Percentiles rank a stretch among this genome's conserved stretches.
Evolutionary conservation across 768 basidiomycete species (phyloP).

Genomic region (Hericium coralloides): DNA sequence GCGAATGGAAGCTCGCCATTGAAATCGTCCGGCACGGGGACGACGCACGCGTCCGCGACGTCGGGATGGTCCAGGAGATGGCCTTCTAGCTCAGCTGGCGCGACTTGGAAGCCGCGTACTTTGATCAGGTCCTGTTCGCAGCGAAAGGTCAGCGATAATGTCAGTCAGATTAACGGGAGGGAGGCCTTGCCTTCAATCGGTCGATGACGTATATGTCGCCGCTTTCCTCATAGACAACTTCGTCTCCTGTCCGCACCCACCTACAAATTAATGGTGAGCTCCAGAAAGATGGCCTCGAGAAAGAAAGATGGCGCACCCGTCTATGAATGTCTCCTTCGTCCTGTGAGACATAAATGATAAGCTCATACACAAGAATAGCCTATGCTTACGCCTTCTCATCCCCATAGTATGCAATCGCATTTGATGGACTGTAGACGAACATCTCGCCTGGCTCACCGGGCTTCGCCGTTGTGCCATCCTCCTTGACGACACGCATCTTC

Average conservation of each 20-base stretch:
- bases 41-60: slow-evolving; percentile 53
- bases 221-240: slow-evolving; percentile 44
- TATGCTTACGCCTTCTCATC: slow-evolving; percentile 48
- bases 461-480: slow-evolving; percentile 42
- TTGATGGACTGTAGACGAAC: slow-evolving; percentile 31
- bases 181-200: slow-evolving; percentile 39
- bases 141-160: slow-evolving; percentile 10
- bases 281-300: neutral
- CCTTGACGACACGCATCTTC: slow-evolving; percentile 40
- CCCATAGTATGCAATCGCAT: slow-evolving; percentile 38
- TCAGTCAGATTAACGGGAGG: neutral
- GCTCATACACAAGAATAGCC: neutral
- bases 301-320: slow-evolving; percentile 37
- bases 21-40: slow-evolving; percentile 61
- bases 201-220: slow-evolving; percentile 53
- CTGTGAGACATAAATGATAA: slow-evolving; percentile 23
- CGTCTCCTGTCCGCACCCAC: slow-evolving; percentile 64
- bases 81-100: slow-evolving; percentile 65
- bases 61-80: slow-evolving; percentile 51
- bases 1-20: slow-evolving; percentile 70
- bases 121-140: slow-evolving; percentile 51
- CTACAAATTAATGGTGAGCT: slow-evolving; percentile 20
- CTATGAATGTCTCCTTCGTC: slow-evolving; percentile 57
- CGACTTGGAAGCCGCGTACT: slow-evolving; percentile 65
- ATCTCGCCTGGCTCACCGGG: slow-evolving; percentile 54